Evolutionary conservation across 768 basidiomycete genomes (phyloP), one percentile per base, ranked within the genome.

Genomic region (Tubosaeta brunneosetosa): DNA sequence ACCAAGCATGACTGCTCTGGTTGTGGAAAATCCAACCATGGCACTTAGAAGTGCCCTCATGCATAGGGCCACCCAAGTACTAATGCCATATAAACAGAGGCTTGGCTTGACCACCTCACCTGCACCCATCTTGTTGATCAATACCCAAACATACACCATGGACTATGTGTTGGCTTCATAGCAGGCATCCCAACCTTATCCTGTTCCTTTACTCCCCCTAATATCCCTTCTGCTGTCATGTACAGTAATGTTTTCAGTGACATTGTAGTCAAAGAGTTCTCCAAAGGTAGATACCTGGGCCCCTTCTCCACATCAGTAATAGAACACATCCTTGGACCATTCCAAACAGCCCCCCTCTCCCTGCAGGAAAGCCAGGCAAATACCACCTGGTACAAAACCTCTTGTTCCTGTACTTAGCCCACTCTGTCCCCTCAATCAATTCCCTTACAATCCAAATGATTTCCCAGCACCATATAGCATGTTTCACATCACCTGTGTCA

Each of bases 351-450:
- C 0, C 22, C 22, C 1, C 22, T 22, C 3, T 66, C 63, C 1
- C 38, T 72, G 59, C 62, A 0, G 59, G 58, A 17, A 60, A 61
- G 2, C 54, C 55, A 0, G 52, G 56, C 7, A 60, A 55, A 25
- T 67, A 51, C 19, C 48, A 58, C 2, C 33, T 68, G 1, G 44
- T 73, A 3, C 72, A 73, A 36, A 66, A 74, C 43, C 60, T 64
- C 13, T 72, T 42, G 25, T 72, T 6, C 33, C 66, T 59, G 0
- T 31, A 49, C 25, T 0, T 3, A 0, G 43, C 37, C 1, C 0
- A 12, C 0, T 8, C 17, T 14, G 57, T 66, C 11, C 25, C 56
- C n/a, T 75, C 74, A 0, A 68, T 76, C 33, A 76, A 76, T 42
- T 49, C 52, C 0, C 11, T 36, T 19, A 72, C 77, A 12, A 69